Percentiles rank a stretch among this genome's conserved stretches.
phyloP scores from a whole-genome alignment of 1,284 basidiomycete genomes.

The Inonotus obliquus region DNA sequence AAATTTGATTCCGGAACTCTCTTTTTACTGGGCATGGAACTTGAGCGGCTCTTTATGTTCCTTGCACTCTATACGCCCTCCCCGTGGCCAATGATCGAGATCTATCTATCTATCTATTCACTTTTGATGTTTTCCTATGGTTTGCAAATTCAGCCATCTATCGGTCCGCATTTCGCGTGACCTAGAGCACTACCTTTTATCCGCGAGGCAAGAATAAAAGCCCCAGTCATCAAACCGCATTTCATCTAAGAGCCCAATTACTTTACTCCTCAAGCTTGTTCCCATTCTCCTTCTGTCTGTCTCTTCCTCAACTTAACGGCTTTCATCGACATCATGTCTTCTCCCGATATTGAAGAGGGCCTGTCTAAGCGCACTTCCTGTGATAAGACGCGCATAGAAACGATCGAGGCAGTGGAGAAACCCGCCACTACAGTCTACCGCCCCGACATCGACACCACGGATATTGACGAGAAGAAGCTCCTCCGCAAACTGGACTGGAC shows the following conservation, averaged over 20 bases:
- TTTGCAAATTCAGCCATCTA: too few species aligned
- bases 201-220: not conserved
- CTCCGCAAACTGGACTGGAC: slow-evolving; percentile 61
- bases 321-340: not conserved
- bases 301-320: not conserved
- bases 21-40: too few species aligned
- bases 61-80: too few species aligned
- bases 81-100: too few species aligned
- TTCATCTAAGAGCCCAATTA: not conserved
- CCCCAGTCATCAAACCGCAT: not conserved
- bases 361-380: slow-evolving; percentile 19
- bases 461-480: slow-evolving; percentile 57
- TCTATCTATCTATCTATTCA: too few species aligned
- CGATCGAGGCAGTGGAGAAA: slow-evolving; percentile 19
- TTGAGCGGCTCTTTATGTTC: too few species aligned
- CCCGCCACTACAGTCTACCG: slow-evolving; percentile 31
- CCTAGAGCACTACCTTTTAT: too few species aligned
- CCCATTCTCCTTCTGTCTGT: not conserved
- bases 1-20: too few species aligned
- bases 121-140: too few species aligned
- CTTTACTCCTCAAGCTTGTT: not conserved
- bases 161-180: too few species aligned
- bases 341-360: not conserved
- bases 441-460: slow-evolving; percentile 46
- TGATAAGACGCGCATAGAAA: slow-evolving; percentile 26